These are phyloP conservation scores for Pugionium dolabratum DNA, from an alignment of 345 rosid genomes.

Conservation along the genomic window DNA sequence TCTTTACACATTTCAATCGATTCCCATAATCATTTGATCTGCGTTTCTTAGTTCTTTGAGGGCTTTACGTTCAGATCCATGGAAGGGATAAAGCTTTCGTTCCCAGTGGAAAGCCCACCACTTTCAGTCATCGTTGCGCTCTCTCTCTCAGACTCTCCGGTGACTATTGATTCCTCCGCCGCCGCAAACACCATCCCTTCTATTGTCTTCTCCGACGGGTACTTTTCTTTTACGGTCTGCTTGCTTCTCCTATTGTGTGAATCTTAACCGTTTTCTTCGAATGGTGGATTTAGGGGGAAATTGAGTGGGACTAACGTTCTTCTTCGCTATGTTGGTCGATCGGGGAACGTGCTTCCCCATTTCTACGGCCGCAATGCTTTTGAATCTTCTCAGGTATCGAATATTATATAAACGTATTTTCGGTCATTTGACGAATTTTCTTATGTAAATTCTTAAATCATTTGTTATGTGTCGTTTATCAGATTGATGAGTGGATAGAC, in stretches of 20 bases:
- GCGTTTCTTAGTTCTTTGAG: not conserved
- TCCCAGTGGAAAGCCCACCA: conserved; percentile 61
- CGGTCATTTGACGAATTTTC: not conserved
- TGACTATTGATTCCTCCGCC: conserved; percentile 40
- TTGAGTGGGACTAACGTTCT: conserved; percentile 58
- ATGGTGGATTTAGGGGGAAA: conserved; percentile 44
- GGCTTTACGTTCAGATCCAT: conserved; percentile 26
- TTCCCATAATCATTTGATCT: not conserved
- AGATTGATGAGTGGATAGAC: conserved; percentile 91
- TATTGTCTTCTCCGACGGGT: conserved; percentile 68
- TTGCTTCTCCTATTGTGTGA: not conserved
- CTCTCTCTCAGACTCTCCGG: conserved; percentile 47
- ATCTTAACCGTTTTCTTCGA: not conserved
- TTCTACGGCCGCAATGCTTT: conserved; percentile 53
- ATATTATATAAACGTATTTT: not conserved
- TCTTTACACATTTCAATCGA: not conserved
- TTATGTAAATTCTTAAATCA: not conserved
- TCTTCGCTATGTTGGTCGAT: conserved; percentile 65
- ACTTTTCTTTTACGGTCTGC: conserved; percentile 2
- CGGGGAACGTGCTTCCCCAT: conserved; percentile 39
- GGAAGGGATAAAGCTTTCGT: conserved; percentile 56
- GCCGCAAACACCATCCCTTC: conserved; percentile 44
- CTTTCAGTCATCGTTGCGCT: conserved; percentile 64
- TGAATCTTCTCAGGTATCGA: conserved; percentile 62
- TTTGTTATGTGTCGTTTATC: not conserved